Evolutionary conservation across 2,329 filamentous ascomycete species (phyloP).

Genomic region (Paramyrothecium roridum): DNA sequence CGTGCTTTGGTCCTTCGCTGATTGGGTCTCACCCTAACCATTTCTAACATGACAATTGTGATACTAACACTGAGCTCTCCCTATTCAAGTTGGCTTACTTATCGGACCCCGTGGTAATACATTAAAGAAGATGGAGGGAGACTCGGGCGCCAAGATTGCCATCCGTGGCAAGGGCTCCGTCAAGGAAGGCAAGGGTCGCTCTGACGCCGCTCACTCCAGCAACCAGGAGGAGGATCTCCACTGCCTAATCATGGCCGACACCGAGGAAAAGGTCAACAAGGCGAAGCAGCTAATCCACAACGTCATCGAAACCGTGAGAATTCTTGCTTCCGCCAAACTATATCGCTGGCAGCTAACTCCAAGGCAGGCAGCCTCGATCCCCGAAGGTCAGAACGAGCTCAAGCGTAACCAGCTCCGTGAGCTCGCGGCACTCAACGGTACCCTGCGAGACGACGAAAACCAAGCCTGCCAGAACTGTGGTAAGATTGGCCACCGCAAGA

Average conservation of each 20-base stretch:
- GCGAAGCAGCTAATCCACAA: constrained; percentile 98
- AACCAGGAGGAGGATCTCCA: constrained; percentile 99
- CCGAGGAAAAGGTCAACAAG: constrained; percentile 99
- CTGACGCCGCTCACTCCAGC: constrained; percentile 97
- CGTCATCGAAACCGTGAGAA: constrained; percentile 91
- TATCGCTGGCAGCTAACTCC: neutral
- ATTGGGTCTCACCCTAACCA: constrained; percentile 22
- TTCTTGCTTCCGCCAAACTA: constrained; percentile 15
- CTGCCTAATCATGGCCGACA: constrained; percentile 99
- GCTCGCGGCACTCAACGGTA: constrained; percentile 96
- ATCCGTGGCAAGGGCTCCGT: constrained; percentile 99
- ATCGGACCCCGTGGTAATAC: constrained; percentile 99
- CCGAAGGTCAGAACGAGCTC: constrained; percentile 97
- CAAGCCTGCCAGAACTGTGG: constrained; percentile 99
- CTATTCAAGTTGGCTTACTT: constrained; percentile 96
- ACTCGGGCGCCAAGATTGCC: constrained; percentile 97
- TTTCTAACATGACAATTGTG: constrained; percentile 34
- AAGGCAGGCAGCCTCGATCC: constrained; percentile 87
- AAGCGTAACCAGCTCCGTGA: constrained; percentile 98
- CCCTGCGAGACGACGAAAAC: constrained; percentile 97
- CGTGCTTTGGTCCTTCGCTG: constrained; percentile 28
- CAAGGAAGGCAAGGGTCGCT: constrained; percentile 98
- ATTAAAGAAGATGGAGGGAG: constrained; percentile 98
- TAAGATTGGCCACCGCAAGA: constrained; percentile 98
- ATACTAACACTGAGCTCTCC: constrained; percentile 91